Conservation (phyloP, 192 early-diverging fungal species). For the Mycoemilia scoparia region DNA sequence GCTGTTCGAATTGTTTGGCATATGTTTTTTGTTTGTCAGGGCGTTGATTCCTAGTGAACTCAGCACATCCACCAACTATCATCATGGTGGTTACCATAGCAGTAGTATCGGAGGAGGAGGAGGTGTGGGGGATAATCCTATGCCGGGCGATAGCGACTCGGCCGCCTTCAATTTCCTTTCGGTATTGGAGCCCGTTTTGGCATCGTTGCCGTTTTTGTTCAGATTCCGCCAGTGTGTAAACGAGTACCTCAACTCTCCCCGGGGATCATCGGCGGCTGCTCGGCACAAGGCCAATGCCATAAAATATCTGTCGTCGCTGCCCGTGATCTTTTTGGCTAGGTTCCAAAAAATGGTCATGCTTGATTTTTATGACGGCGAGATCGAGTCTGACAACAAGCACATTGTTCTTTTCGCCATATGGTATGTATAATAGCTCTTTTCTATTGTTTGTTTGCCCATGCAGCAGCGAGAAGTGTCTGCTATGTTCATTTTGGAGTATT, state of each 20-base stretch:
- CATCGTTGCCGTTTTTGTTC: conserved; percentile 21
- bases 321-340: conserved; percentile 24
- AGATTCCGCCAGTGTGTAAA: conserved; percentile 30
- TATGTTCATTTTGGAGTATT: conserved; percentile 43
- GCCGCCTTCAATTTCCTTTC: conserved; percentile 3
- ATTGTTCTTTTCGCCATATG: background rate
- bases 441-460: conserved; percentile 14
- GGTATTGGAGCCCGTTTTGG: conserved; percentile 5
- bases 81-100: too few species aligned
- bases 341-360: conserved; percentile 9
- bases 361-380: background rate
- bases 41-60: conserved; percentile 37
- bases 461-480: conserved; percentile 4
- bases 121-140: too few species aligned
- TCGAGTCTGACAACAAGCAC: background rate
- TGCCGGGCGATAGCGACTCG: background rate
- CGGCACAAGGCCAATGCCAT: conserved; percentile 82
- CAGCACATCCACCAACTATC: conserved; percentile 20
- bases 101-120: too few species aligned
- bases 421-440: too few species aligned
- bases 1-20: conserved; percentile 61
- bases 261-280: conserved; percentile 14
- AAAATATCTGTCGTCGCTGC: conserved; percentile 66
- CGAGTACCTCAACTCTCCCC: conserved; percentile 13
- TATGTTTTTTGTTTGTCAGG: too few species aligned